phyloP scores from a whole-genome alignment of 257 asterid genomes.

The Paulownia fortunei region DNA sequence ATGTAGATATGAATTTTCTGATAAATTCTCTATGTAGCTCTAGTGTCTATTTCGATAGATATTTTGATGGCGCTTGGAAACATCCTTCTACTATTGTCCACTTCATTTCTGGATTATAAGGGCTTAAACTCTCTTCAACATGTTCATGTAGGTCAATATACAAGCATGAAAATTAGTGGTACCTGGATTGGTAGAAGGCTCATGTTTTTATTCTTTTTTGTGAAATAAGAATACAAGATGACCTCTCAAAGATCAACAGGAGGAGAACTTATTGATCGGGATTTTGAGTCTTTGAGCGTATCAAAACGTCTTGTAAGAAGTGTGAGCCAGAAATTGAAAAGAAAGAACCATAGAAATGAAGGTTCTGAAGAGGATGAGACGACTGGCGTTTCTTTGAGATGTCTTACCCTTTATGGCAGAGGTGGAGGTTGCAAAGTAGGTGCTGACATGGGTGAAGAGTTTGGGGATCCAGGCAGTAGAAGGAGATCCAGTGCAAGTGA shows the following conservation, averaged over 20 bases:
- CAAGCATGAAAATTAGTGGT: not conserved
- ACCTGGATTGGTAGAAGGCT: conserved; percentile 28
- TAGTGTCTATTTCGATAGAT: not conserved
- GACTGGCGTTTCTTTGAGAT: conserved; percentile 67
- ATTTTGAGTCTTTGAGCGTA: conserved; percentile 63
- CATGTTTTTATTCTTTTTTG: conserved; percentile 6
- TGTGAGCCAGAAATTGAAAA: conserved; percentile 81
- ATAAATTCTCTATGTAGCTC: conserved; percentile 12
- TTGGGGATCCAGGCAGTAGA: conserved; percentile 57
- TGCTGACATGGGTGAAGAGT: conserved; percentile 80
- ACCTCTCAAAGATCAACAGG: conserved; percentile 48
- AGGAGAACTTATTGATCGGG: conserved; percentile 54
- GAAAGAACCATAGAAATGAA: conserved; percentile 55
- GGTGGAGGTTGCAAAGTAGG: conserved; percentile 98
- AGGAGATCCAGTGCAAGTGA: conserved; percentile 76
- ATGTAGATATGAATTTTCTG: not conserved
- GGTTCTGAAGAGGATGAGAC: conserved; percentile 62
- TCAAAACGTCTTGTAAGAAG: conserved; percentile 74
- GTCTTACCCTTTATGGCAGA: conserved; percentile 75
- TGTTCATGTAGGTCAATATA: conserved; percentile 43
- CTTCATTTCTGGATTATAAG: conserved; percentile 5
- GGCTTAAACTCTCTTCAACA: conserved; percentile 25
- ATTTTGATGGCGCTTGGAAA: not conserved
- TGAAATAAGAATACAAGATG: conserved; percentile 43
- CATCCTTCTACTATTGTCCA: not conserved